Percentiles rank a stretch among this genome's conserved stretches.
Conservation (phyloP, 192 early-diverging fungal genomes). For the Linnemannia schmuckeri region DNA sequence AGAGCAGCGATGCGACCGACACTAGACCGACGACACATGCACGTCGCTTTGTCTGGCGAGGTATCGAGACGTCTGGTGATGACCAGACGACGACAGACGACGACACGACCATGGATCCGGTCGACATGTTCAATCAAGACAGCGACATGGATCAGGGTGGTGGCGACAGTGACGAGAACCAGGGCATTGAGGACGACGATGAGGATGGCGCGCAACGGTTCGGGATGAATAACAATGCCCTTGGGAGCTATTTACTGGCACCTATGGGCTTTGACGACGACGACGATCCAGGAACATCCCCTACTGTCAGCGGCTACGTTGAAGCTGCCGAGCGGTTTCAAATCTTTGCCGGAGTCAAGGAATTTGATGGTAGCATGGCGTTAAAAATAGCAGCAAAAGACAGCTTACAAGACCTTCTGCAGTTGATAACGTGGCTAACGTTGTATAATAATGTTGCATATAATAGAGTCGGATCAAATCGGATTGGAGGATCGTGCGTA, state of each 20-base stretch:
- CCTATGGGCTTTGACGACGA: conserved; percentile 55
- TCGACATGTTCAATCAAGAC: conserved; percentile 15
- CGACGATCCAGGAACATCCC: conserved; percentile 1
- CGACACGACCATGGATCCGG: background rate
- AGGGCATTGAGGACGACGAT: background rate
- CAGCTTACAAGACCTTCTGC: background rate
- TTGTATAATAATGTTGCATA: background rate
- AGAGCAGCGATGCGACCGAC: background rate
- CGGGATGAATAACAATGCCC: conserved; percentile 11
- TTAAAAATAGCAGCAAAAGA: background rate
- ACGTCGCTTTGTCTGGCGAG: conserved; percentile 15
- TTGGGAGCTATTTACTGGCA: conserved; percentile 40
- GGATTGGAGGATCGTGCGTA: conserved; percentile 32
- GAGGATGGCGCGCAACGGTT: background rate
- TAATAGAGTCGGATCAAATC: conserved; percentile 51
- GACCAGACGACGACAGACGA: conserved; percentile 18
- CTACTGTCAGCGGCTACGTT: conserved; percentile 30
- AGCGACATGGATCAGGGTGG: conserved; percentile 13
- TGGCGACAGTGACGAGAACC: background rate
- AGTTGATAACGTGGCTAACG: background rate
- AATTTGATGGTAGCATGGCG: conserved; percentile 35
- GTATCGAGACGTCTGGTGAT: conserved; percentile 20
- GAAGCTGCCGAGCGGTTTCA: conserved; percentile 50
- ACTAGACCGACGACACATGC: background rate
- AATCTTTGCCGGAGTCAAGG: conserved; percentile 50